Base-by-base conservation (phyloP, 768 basidiomycete genomes). In the Saitozyma podzolica region DNA sequence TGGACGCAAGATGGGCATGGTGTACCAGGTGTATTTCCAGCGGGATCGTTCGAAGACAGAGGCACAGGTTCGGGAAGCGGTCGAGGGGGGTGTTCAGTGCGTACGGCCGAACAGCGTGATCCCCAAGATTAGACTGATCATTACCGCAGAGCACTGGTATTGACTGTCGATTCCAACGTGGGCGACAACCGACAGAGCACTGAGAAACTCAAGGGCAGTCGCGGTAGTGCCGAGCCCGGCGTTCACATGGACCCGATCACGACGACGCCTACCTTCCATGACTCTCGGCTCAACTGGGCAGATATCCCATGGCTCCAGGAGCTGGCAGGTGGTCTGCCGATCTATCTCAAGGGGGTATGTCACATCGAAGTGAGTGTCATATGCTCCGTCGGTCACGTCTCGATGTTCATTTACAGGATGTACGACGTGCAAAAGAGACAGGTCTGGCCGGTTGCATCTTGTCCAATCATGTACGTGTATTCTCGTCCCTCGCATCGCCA, bases 81-180 rank as follows among this genome's bases (percentile, higher is more conserved):
- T 89, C 59, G 77, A 77, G 17, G 81, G 90, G 5, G 91, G 92
- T 0, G 92, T 89, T 39, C 62, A 66, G 76, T 74, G 52, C 64
- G 76, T 70, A 47, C 11, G 45, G 45, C 13, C 13, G 45, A 11
- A 47, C n/a, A 47, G n/a, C 13, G 13, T 47, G 45, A 47, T 11
- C n/a, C 11, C 45, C 13, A 47, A 2, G 29, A 29, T 5, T 29
- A 2, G 29, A 29, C 29, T 29, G 29, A 29, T 29, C 2, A 29
- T 29, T 29, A 29, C 29, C 29, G 8, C 81, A 92, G 88, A 58
- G 92, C 90, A 0, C 89, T 97, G 55, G 88, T 91, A 72, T 80
- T 97, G 50, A 95, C 93, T 1, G 92, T 94, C 3, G 93, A 97
- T 78, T 89, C 91, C 0, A 82, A 89, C 29, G 86, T 90, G 39